Percentiles rank a stretch among this genome's conserved stretches.
Evolutionary conservation across 1,284 basidiomycete genomes (phyloP).

Genomic region (Heterobasidion parviporum): DNA sequence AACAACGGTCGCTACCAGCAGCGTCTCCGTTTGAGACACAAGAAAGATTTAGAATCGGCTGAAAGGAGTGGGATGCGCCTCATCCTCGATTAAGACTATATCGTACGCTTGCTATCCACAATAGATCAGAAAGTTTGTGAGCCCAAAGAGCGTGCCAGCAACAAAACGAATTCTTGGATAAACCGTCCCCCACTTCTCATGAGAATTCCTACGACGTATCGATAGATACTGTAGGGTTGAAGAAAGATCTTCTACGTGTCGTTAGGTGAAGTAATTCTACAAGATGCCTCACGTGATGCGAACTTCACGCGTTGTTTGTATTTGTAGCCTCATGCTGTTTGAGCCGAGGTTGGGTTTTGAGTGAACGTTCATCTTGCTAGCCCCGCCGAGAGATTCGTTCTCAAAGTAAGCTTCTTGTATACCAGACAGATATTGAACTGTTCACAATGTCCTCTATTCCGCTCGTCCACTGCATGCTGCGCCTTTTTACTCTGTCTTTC

Average conservation of each 20-base stretch:
- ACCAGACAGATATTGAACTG: neutral
- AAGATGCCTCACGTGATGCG: conserved; percentile 8
- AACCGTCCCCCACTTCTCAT: too few relatives aligned
- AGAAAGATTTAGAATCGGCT: conserved; percentile 5
- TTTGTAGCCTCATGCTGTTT: neutral
- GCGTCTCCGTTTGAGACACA: conserved; percentile 30
- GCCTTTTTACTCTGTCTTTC: neutral
- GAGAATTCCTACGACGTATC: too few relatives aligned
- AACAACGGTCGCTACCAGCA: conserved; percentile 45
- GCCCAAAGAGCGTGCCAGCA: too few relatives aligned
- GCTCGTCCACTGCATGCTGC: conserved; percentile 3
- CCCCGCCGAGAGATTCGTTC: neutral
- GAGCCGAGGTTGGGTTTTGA: neutral
- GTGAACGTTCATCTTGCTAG: neutral
- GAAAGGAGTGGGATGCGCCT: conserved; percentile 3
- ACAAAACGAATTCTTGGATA: too few relatives aligned
- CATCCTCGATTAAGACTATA: conserved; percentile 4
- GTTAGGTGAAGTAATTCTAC: too few relatives aligned
- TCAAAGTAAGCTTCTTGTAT: neutral
- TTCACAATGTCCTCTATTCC: neutral
- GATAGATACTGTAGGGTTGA: too few relatives aligned
- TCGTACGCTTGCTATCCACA: too few relatives aligned
- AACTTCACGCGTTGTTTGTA: conserved; percentile 7
- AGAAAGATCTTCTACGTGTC: too few relatives aligned
- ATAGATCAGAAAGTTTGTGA: too few relatives aligned